Percentiles rank a stretch among this genome's conserved stretches.
These are phyloP conservation scores for Polytolypa hystricis DNA, from an alignment of 2,329 filamentous ascomycete species.

Conservation along the genomic window DNA sequence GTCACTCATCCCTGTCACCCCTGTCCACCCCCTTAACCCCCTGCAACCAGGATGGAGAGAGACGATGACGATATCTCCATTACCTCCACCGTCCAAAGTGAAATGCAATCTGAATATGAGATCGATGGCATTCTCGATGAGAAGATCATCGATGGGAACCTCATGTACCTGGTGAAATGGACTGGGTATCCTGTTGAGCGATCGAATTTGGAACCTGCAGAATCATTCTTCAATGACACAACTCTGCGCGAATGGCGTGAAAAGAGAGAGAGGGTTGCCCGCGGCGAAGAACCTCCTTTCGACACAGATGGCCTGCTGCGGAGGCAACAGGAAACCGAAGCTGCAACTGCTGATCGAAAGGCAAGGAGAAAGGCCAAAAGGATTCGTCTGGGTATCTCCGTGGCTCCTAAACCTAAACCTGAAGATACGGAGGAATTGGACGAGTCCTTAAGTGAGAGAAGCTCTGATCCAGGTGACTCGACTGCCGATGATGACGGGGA, in stretches of 20 bases:
- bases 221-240: slow-evolving; percentile 26
- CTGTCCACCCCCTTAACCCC: too few species aligned
- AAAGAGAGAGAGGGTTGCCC: slow-evolving; percentile 22
- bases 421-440: background rate
- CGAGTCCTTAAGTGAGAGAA: slow-evolving; percentile 3
- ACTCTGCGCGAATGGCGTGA: slow-evolving; percentile 32
- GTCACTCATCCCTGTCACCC: too few species aligned
- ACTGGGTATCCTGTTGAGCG: slow-evolving; percentile 46
- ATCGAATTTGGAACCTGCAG: slow-evolving; percentile 44
- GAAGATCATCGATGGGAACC: slow-evolving; percentile 20
- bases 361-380: slow-evolving; percentile 21
- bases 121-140: slow-evolving; percentile 47
- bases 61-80: slow-evolving; percentile 46
- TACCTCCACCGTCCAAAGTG: slow-evolving; percentile 40
- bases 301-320: slow-evolving; percentile 23
- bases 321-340: slow-evolving; percentile 13
- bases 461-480: background rate
- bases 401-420: slow-evolving; percentile 1
- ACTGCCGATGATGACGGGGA: background rate
- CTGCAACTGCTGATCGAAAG: slow-evolving; percentile 16
- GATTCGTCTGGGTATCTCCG: slow-evolving; percentile 14
- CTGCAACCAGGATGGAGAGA: slow-evolving; percentile 3
- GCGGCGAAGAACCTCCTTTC: slow-evolving; percentile 21
- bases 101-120: slow-evolving; percentile 39
- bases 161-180: slow-evolving; percentile 55